Percentiles rank a stretch among this genome's conserved stretches.
Conservation (phyloP, 2,329 filamentous ascomycete species). For the Hymenotorrendiella dingleyae region DNA sequence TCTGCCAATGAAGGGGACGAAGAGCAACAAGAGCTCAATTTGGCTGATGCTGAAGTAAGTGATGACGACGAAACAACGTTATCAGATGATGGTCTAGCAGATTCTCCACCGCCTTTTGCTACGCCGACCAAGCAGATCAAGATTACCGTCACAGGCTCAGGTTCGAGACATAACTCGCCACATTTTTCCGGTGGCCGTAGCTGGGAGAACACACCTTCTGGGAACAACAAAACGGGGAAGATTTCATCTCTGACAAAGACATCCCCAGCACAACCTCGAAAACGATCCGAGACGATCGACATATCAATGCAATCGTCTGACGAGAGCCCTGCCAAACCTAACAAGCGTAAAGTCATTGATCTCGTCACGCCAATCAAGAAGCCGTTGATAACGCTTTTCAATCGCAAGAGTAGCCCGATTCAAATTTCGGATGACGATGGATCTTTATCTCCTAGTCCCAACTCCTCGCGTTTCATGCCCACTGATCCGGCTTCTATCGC, state of each 20-base stretch:
- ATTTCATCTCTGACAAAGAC: no score
- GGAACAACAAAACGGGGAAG: no score
- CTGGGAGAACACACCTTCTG: no score
- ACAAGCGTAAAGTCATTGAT: not conserved
- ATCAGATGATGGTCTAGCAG: conserved; percentile 13
- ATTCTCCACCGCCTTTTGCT: no score
- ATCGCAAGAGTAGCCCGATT: conserved; percentile 4
- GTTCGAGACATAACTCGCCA: no score
- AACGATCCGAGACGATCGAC: not conserved
- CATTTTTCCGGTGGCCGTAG: no score
- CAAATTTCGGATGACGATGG: conserved; percentile 15
- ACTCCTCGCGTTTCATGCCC: no score
- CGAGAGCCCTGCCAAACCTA: no score
- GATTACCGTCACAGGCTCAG: no score
- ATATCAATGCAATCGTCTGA: not conserved
- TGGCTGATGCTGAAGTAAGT: conserved; percentile 23
- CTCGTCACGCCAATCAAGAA: conserved; percentile 2
- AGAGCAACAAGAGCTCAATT: conserved; percentile 16
- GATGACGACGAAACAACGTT: conserved; percentile 13
- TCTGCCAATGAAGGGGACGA: conserved; percentile 6
- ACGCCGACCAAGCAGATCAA: not conserved
- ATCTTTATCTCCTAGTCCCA: no score
- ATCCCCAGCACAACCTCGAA: no score
- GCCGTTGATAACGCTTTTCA: not conserved
- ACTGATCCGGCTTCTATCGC: no score